Conservation (phyloP, 306 rosid species). For the Trifolium pratense region DNA sequence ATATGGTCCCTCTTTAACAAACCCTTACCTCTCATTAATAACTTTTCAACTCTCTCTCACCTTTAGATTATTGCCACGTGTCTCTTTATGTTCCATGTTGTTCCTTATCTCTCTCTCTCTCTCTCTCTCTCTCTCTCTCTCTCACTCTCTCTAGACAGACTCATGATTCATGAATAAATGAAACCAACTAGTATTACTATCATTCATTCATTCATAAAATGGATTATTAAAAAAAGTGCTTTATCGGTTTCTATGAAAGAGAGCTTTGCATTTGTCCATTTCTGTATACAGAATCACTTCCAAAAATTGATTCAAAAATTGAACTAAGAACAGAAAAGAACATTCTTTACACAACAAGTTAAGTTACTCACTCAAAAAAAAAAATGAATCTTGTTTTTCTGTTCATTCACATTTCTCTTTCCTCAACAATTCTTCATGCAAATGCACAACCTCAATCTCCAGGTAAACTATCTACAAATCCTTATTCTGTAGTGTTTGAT, state of each 20-base stretch:
- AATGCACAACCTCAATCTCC: constrained; percentile 65
- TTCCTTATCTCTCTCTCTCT: background rate
- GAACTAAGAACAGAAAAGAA: constrained; percentile 28
- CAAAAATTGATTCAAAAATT: constrained; percentile 47
- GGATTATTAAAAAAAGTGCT: constrained; percentile 51
- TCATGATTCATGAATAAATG: background rate
- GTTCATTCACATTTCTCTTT: constrained; percentile 45
- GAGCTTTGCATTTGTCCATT: constrained; percentile 55
- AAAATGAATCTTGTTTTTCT: constrained; percentile 55
- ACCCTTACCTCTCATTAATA: constrained; percentile 16
- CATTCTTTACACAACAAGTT: constrained; percentile 47
- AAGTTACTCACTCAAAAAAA: constrained; percentile 10
- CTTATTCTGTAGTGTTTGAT: too few relatives aligned
- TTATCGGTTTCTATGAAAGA: constrained; percentile 69
- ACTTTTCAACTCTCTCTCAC: constrained; percentile 44
- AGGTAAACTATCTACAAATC: too few relatives aligned
- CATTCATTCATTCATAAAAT: background rate
- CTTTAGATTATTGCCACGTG: constrained; percentile 59
- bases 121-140: too few relatives aligned
- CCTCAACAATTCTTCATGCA: constrained; percentile 51
- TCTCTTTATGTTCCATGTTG: constrained; percentile 46
- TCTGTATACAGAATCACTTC: constrained; percentile 36
- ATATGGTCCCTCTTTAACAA: constrained; percentile 32
- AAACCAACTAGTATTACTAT: background rate
- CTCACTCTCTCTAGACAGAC: too few relatives aligned